Conservation (phyloP, 805 yeast genomes). For the Metschnikowia baotianmanensis region DNA sequence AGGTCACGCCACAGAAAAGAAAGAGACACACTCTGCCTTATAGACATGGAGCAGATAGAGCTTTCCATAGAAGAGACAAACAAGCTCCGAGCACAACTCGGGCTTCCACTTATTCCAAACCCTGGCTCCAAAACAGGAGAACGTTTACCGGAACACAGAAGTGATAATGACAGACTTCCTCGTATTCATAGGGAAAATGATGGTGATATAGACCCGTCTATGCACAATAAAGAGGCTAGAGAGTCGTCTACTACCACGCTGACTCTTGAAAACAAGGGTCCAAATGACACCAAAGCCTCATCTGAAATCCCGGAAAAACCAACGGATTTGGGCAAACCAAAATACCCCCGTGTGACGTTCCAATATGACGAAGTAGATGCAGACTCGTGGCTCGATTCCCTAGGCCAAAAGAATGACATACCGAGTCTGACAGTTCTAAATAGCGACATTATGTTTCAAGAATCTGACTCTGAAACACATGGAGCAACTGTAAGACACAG, state of each 20-base stretch:
- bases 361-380: constrained; percentile 16
- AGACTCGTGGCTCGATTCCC: constrained; percentile 16
- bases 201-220: no score
- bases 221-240: no score
- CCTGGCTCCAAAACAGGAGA: not conserved
- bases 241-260: not conserved
- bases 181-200: no score
- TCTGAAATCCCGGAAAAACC: not conserved
- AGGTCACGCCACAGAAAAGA: no score
- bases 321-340: not conserved
- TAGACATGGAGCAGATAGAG: constrained; percentile 17
- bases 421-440: not conserved
- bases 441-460: no score
- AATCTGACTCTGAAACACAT: not conserved
- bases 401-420: no score
- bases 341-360: not conserved
- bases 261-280: not conserved
- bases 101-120: constrained; percentile 53
- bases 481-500: constrained; percentile 44
- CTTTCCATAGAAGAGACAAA: constrained; percentile 56
- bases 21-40: not conserved
- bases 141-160: not conserved
- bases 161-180: not conserved
- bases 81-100: constrained; percentile 47
- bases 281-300: no score